A percentile compares a stretch with the other conserved stretches of the same genome.
Evolutionary conservation across 768 basidiomycete genomes (phyloP).

Genomic region (Boletus pseudopeckii): DNA sequence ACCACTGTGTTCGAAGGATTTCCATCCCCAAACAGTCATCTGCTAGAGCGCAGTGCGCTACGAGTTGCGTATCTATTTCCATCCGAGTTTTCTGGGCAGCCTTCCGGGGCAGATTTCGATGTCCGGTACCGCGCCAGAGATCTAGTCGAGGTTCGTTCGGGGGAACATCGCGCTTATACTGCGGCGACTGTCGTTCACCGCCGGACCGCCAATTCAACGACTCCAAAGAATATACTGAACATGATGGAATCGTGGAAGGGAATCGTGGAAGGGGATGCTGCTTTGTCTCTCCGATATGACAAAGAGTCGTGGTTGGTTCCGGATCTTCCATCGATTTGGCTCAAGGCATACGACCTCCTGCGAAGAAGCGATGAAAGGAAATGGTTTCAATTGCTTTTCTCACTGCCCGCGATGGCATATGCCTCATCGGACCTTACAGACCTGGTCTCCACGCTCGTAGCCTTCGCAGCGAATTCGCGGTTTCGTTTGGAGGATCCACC

Average conservation of each 20-base stretch:
- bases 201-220: not conserved
- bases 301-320: slow-evolving; percentile 26
- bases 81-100: slow-evolving; percentile 1
- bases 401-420: slow-evolving; percentile 34
- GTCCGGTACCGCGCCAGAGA: slow-evolving; percentile 14
- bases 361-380: slow-evolving; percentile 9
- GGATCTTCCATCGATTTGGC: slow-evolving; percentile 20
- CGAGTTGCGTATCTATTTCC: slow-evolving; percentile 17
- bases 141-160: not conserved
- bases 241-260: slow-evolving; percentile 10
- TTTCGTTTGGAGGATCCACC: slow-evolving; percentile 17
- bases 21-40: not conserved
- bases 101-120: not conserved
- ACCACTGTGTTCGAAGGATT: not conserved
- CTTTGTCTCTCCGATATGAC: slow-evolving; percentile 23
- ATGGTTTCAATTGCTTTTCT: slow-evolving; percentile 28
- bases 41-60: slow-evolving; percentile 18
- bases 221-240: not conserved
- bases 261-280: not conserved
- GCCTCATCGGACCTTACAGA: slow-evolving; percentile 3
- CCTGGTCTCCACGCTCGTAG: slow-evolving; percentile 30
- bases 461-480: slow-evolving; percentile 23
- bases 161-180: slow-evolving; percentile 18
- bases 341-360: slow-evolving; percentile 29
- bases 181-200: slow-evolving; percentile 8